phyloP scores from a whole-genome alignment of 768 basidiomycete species.

The Agrocybe chaxingu region DNA sequence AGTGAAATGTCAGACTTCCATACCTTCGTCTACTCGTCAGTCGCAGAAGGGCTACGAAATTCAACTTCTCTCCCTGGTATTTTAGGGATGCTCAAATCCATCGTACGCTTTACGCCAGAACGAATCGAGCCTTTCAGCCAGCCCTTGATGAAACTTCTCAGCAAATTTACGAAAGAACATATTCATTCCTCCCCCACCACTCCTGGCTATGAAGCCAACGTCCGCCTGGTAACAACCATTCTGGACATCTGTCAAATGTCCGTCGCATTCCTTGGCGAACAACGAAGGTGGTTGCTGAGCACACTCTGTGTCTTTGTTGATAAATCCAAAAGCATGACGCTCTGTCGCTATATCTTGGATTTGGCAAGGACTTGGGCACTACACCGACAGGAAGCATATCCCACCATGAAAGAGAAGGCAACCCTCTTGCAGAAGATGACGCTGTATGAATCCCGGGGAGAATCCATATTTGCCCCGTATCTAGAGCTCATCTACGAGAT shows the following conservation, averaged over 20 bases:
- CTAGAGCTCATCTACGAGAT: constrained; percentile 91
- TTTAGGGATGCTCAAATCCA: constrained; percentile 83
- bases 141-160: constrained; percentile 78
- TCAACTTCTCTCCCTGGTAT: constrained; percentile 72
- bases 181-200: constrained; percentile 50
- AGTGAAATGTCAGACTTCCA: constrained; percentile 77
- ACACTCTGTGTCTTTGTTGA: constrained; percentile 81
- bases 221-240: constrained; percentile 69
- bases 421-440: constrained; percentile 86
- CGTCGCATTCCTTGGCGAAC: constrained; percentile 81
- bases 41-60: constrained; percentile 78
- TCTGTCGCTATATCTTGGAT: constrained; percentile 85
- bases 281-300: constrained; percentile 76
- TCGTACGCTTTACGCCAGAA: constrained; percentile 77
- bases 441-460: constrained; percentile 73
- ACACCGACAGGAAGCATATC: constrained; percentile 78
- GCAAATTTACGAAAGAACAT: constrained; percentile 86
- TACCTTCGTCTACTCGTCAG: constrained; percentile 66
- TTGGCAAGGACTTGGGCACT: constrained; percentile 90
- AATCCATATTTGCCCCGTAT: constrained; percentile 78
- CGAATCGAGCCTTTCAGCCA: constrained; percentile 78
- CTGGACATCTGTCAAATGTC: constrained; percentile 84
- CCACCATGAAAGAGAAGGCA: constrained; percentile 95
- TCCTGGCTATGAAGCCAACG: constrained; percentile 52
- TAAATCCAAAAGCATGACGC: constrained; percentile 75